Conservation (phyloP, 345 rosid species). For the Isatis tinctoria region DNA sequence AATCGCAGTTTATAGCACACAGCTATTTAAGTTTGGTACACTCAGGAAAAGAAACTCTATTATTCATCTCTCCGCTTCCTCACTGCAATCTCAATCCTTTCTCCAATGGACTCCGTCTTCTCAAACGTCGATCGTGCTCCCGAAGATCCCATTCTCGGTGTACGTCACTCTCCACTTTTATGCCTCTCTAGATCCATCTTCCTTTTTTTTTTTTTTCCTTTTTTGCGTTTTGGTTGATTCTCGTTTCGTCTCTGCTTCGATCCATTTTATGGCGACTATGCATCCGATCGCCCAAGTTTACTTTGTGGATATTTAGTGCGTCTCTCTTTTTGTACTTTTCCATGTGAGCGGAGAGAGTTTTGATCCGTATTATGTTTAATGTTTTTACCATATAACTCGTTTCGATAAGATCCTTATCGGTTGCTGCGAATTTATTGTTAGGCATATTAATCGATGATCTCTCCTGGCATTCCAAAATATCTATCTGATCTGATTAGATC, state of each 20-base stretch:
- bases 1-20: slow-evolving; percentile 11
- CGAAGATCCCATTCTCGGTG: slow-evolving; percentile 72
- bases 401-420: neutral
- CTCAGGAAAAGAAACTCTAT: neutral
- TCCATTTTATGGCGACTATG: neutral
- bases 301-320: neutral
- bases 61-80: too few relatives aligned
- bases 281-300: neutral
- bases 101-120: slow-evolving; percentile 50
- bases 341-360: neutral
- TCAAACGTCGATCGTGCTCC: slow-evolving; percentile 45
- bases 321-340: too few relatives aligned
- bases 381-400: too few relatives aligned
- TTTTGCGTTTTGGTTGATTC: neutral
- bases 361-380: neutral
- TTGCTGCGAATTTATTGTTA: neutral
- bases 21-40: neutral
- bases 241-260: neutral
- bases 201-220: neutral
- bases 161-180: slow-evolving; percentile 17
- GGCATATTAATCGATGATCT: neutral
- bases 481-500: neutral
- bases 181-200: slow-evolving; percentile 4
- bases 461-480: too few relatives aligned
- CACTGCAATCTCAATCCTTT: neutral